Evolutionary conservation across 2,329 filamentous ascomycete genomes (phyloP), one percentile per base, ranked within the genome.

Genomic region (Ambrosiella xylebori): DNA sequence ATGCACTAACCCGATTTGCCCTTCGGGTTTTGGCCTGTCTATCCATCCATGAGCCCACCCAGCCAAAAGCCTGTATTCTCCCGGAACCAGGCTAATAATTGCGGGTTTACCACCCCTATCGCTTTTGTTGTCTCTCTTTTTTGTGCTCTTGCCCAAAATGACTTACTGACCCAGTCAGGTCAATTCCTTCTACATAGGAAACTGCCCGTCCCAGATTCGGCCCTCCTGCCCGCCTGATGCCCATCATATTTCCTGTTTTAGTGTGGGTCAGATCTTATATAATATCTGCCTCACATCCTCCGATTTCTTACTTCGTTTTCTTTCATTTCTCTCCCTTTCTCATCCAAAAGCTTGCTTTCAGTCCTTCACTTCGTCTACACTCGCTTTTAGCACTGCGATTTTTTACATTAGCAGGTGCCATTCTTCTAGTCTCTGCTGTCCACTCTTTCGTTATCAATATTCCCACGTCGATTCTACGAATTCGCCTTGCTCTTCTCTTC

Each of bases 371-470:
- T 27, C 12, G 45, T 49, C 7, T 49, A 49, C 47, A 27, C 12
- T 51, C 47, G 15, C 47, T 51, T 35, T 36, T 36, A 41, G 38
- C 7, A 17, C 27, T 41, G 11, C 44, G 19, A 19, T 9, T 54
- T 27, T 58, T 54, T 17, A 35, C 9, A 35, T 58, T 54, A 54
- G 15, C 52, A 40, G 39, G 35, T 54, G 55, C 49, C 53, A 54
- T 41, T 36, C 39, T 54, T 27, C 44, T 54, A 54, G 13, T 41
- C 15, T 50, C 38, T 51, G 45, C 37, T 57, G 38, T 57, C 56
- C 47, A 50, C 47, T 51, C 47, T 11, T 49, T 49, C 45, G 11
- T n/a, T 17, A 27, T 12, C 6, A 27, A 51, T 8, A 51, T 51
- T 11, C 12, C 7, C 47, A 51, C 47, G 13, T n/a, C 47, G 27